Evolutionary conservation across 169 alveolate genomes (phyloP), one percentile per base, ranked within the genome.

Genomic region (Eimeria falciformis): DNA sequence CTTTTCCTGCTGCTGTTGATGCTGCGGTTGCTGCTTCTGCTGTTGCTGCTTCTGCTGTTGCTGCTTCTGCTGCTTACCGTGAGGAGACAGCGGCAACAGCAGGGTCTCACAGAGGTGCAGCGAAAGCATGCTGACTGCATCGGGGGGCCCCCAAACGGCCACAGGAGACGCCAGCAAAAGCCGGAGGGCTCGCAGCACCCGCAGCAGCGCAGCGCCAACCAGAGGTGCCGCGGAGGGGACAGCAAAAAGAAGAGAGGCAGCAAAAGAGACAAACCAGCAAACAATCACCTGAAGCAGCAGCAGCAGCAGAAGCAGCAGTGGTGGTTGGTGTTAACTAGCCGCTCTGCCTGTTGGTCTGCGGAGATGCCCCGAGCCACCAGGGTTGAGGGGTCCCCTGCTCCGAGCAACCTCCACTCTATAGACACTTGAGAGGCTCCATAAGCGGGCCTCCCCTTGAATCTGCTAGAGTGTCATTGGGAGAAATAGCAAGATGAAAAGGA

Each of bases 121-220:
- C 23, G 87, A 78, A 18, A 78, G 71, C 33, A 27, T 27, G 7
- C 62, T 11, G 62, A 7, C 62, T 11, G 62, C n/a, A 50, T 11
- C n/a, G n/a, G n/a, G 14, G n/a, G 62, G n/a, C n/a, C n/a, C n/a
- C n/a, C n/a, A n/a, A n/a, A n/a, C n/a, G n/a, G n/a, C n/a, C 23
- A 29, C 21, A 50, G 87, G 43, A 46, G 46, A 43, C 6, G 87
- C 45, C 9, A 78, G 71, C 37, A 46, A 56, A 17, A 6, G 29
- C 2, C 87, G 87, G 21, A 78, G 87, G 50, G 71, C 45, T 69
- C 87, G 87, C 69, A 78, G 50, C 71, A 78, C 87, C 14, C 87
- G 87, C 68, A 78, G 87, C 46, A 78, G 87, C 25, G 87, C 87
- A 78, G 87, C 87, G 50, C 50, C 87, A 78, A 78, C 27, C 5